Conservation (phyloP, 1,139 yeast genomes). For the Martiniozyma asiatica region DNA sequence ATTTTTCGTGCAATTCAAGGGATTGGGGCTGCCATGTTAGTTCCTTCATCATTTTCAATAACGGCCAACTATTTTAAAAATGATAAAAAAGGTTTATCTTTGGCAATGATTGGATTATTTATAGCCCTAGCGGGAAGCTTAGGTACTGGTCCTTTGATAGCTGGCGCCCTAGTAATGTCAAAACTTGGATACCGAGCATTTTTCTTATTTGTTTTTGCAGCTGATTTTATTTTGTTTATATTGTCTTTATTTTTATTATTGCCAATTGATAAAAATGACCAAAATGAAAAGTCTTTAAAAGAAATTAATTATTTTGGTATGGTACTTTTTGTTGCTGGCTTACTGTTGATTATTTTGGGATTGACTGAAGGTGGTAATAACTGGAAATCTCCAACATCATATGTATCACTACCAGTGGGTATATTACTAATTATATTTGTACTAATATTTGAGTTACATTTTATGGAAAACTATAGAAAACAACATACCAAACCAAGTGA, state of each 20-base stretch:
- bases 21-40: conserved; percentile 24
- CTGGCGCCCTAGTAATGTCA: conserved; percentile 26
- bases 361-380: conserved; percentile 25
- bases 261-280: conserved; percentile 17
- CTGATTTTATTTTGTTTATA: conserved; percentile 9
- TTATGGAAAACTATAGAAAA: conserved; percentile 11
- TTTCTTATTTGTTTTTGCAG: conserved; percentile 22
- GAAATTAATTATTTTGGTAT: conserved; percentile 23
- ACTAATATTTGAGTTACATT: conserved; percentile 12
- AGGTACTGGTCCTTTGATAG: conserved; percentile 25
- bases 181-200: conserved; percentile 23
- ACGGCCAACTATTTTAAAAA: conserved; percentile 22
- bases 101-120: conserved; percentile 19
- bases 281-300: conserved; percentile 10
- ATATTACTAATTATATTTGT: conserved; percentile 6
- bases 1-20: conserved; percentile 29
- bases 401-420: conserved; percentile 22
- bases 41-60: conserved; percentile 24
- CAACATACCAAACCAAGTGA: too few relatives aligned
- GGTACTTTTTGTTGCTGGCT: conserved; percentile 19
- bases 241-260: conserved; percentile 15
- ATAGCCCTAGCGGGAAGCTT: conserved; percentile 18
- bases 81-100: conserved; percentile 10
- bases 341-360: conserved; percentile 24
- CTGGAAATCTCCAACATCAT: conserved; percentile 23